phyloP scores from a whole-genome alignment of 139 green algal genomes.

The Tetraselmis striata region DNA sequence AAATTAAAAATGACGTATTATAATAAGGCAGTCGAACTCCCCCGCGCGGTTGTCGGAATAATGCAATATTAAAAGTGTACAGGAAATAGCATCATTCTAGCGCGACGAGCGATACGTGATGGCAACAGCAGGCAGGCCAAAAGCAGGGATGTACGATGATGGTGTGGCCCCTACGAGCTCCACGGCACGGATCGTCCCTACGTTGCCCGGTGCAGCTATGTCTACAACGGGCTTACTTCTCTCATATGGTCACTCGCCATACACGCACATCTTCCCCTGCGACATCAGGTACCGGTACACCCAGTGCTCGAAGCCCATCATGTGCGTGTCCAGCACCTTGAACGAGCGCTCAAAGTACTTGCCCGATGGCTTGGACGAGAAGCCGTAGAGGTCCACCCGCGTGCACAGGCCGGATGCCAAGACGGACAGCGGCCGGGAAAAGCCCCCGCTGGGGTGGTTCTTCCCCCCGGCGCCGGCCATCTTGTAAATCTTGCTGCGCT shows the following conservation, averaged over 20 bases:
- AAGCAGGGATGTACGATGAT: too few species aligned
- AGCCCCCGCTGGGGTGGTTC: conserved; percentile 10
- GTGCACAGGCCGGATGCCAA: conserved; percentile 7
- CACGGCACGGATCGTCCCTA: too few species aligned
- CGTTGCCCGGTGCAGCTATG: too few species aligned
- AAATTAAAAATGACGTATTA: too few species aligned
- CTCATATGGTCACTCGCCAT: conserved; percentile 12
- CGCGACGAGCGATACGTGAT: too few species aligned
- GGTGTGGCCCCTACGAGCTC: too few species aligned
- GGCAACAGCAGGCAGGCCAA: too few species aligned
- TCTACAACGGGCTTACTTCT: too few species aligned
- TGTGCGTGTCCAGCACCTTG: conserved; percentile 2
- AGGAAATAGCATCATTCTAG: too few species aligned
- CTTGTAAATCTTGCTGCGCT: background rate
- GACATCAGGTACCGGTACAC: conserved; percentile 10
- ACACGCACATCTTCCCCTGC: conserved; percentile 13
- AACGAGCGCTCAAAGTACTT: conserved; percentile 9
- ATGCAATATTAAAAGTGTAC: too few species aligned
- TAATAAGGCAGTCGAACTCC: too few species aligned
- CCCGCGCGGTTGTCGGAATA: too few species aligned
- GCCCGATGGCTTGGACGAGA: background rate
- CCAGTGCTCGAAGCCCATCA: conserved; percentile 13
- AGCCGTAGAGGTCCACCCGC: conserved; percentile 12
- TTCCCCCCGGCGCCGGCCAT: background rate
- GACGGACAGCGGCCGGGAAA: background rate